A percentile compares a stretch with the other conserved stretches of the same genome.
Conservation (phyloP, 2,329 filamentous ascomycete species). For the Aspergillus vadensis region DNA sequence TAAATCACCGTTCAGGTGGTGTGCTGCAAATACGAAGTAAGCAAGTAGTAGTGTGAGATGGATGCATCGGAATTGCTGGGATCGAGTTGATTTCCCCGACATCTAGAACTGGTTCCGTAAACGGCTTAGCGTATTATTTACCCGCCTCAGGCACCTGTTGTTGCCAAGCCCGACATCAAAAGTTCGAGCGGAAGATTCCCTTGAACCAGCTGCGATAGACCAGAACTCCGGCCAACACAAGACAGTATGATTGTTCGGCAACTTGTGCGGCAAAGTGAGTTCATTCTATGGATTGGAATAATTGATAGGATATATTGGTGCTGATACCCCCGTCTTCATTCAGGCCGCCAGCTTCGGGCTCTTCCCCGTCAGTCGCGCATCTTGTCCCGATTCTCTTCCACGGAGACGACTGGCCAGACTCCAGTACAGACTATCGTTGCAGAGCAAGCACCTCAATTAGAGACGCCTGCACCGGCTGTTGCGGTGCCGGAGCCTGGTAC, state of each 20-base stretch:
- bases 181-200: constrained; percentile 36
- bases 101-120: background rate
- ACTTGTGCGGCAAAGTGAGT: constrained; percentile 45
- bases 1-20: no score
- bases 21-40: no score
- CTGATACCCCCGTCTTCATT: constrained; percentile 17
- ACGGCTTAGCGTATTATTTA: constrained; percentile 6
- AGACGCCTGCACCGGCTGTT: constrained; percentile 16
- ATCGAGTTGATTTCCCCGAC: background rate
- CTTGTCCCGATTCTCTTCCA: constrained; percentile 38
- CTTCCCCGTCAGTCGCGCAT: constrained; percentile 36
- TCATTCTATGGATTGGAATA: constrained; percentile 3
- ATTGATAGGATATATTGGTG: background rate
- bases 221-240: constrained; percentile 16
- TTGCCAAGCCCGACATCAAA: constrained; percentile 40
- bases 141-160: constrained; percentile 27
- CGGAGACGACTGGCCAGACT: constrained; percentile 30
- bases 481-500: constrained; percentile 11
- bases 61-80: background rate
- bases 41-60: no score
- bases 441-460: constrained; percentile 14
- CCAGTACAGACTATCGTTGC: constrained; percentile 23
- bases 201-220: constrained; percentile 18
- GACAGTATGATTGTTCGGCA: constrained; percentile 46
- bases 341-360: constrained; percentile 42